Evolutionary conservation across 2,329 filamentous ascomycete genomes (phyloP).

Genomic region (Bipolaris oryzae): DNA sequence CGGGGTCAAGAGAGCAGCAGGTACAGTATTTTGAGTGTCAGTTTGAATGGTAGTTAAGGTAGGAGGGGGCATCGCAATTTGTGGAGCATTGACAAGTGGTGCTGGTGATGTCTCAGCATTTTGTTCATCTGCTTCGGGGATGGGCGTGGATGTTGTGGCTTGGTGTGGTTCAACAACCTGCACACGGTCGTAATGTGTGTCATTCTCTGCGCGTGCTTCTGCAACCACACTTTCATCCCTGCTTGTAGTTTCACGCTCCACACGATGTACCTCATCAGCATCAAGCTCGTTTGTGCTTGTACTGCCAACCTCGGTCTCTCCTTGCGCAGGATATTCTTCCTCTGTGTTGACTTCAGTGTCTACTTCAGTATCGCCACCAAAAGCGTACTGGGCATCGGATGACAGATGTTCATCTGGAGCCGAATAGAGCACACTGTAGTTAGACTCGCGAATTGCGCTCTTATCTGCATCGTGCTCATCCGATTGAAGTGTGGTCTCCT

Average conservation of each 20-base stretch:
- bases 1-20: conserved; percentile 35
- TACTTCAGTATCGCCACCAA: conserved; percentile 38
- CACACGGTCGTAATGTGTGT: conserved; percentile 3
- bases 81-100: conserved; percentile 9
- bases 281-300: conserved; percentile 16
- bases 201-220: not conserved
- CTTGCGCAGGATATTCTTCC: conserved; percentile 18
- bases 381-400: conserved; percentile 62
- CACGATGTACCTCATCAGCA: conserved; percentile 1
- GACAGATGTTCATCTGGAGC: conserved; percentile 51
- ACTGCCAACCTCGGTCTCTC: conserved; percentile 11
- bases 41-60: conserved; percentile 32
- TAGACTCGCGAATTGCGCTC: conserved; percentile 20
- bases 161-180: conserved; percentile 4
- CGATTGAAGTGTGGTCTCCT: not conserved
- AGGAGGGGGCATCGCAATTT: conserved; percentile 43
- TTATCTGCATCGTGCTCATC: not conserved
- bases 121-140: not conserved
- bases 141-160: not conserved
- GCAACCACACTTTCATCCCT: not conserved
- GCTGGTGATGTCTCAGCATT: conserved; percentile 5
- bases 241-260: not conserved
- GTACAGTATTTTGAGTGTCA: conserved; percentile 17
- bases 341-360: conserved; percentile 33
- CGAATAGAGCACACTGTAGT: conserved; percentile 34